Percentiles rank a stretch among this genome's conserved stretches.
phyloP scores from a whole-genome alignment of 2,329 filamentous ascomycete genomes.

The Penicillium sp. region DNA sequence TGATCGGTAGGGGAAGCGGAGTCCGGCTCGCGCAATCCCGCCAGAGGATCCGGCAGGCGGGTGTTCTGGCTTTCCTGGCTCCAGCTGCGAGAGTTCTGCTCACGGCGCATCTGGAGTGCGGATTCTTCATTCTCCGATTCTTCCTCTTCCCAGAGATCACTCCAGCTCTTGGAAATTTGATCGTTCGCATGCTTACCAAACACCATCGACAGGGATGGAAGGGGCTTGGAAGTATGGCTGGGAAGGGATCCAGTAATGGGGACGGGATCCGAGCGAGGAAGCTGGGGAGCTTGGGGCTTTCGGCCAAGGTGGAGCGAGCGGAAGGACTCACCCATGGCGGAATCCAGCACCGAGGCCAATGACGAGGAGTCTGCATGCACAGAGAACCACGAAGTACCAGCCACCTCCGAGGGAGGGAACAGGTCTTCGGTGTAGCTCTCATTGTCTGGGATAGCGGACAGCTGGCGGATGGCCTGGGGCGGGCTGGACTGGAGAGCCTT shows the following conservation, averaged over 20 bases:
- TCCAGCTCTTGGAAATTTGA: constrained; percentile 96
- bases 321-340: constrained; percentile 80
- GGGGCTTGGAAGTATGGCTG: constrained; percentile 62
- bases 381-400: constrained; percentile 75
- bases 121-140: constrained; percentile 68
- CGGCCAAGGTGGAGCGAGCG: constrained; percentile 68
- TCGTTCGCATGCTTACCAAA: constrained; percentile 76
- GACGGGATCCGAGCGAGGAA: constrained; percentile 64
- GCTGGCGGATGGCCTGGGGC: constrained; percentile 74
- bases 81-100: constrained; percentile 76
- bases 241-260: constrained; percentile 82
- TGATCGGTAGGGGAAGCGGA: constrained; percentile 59
- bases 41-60: constrained; percentile 56
- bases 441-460: constrained; percentile 82
- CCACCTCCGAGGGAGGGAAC: constrained; percentile 76
- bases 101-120: constrained; percentile 63
- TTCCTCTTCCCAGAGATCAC: constrained; percentile 96
- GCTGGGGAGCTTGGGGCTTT: constrained; percentile 50
- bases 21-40: constrained; percentile 61
- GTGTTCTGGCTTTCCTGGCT: constrained; percentile 73
- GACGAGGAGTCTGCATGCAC: constrained; percentile 78
- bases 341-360: constrained; percentile 82
- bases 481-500: constrained; percentile 83
- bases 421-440: constrained; percentile 83
- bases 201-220: constrained; percentile 75